Conservation (phyloP, 1,284 basidiomycete species). For the Cutaneotrichosporon arboriforme region DNA sequence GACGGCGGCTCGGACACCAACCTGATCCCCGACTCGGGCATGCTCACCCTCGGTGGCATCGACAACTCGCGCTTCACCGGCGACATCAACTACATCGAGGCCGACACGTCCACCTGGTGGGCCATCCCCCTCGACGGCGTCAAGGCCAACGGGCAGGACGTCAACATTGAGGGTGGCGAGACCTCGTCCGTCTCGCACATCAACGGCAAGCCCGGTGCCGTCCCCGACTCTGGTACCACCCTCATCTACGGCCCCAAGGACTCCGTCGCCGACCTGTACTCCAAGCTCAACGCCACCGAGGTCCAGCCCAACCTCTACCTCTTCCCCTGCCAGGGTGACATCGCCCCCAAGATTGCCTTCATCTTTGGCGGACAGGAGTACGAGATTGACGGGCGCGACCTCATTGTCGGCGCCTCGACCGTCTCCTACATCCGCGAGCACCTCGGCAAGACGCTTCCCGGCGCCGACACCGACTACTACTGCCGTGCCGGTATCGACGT, state of each 20-base stretch:
- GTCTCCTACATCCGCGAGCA: conserved; percentile 1
- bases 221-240: conserved; percentile 10
- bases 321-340: background rate
- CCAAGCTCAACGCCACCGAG: conserved; percentile 3
- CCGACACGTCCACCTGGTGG: conserved; percentile 4
- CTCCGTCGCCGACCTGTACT: conserved; percentile 3
- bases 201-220: background rate
- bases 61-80: conserved; percentile 3
- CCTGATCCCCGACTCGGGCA: background rate
- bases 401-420: conserved; percentile 1
- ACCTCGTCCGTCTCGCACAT: background rate
- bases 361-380: conserved; percentile 10
- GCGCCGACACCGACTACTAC: conserved; percentile 1
- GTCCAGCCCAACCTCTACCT: background rate
- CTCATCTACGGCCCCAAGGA: conserved; percentile 4
- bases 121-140: conserved; percentile 5
- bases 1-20: background rate
- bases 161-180: background rate
- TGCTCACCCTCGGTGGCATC: conserved; percentile 5
- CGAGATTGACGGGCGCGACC: conserved; percentile 4
- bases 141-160: conserved; percentile 1
- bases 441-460: background rate
- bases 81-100: conserved; percentile 4
- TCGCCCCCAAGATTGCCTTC: background rate
- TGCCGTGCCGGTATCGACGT: background rate